Conservation (phyloP, 345 rosid species). For the Conringia planisiliqua region DNA sequence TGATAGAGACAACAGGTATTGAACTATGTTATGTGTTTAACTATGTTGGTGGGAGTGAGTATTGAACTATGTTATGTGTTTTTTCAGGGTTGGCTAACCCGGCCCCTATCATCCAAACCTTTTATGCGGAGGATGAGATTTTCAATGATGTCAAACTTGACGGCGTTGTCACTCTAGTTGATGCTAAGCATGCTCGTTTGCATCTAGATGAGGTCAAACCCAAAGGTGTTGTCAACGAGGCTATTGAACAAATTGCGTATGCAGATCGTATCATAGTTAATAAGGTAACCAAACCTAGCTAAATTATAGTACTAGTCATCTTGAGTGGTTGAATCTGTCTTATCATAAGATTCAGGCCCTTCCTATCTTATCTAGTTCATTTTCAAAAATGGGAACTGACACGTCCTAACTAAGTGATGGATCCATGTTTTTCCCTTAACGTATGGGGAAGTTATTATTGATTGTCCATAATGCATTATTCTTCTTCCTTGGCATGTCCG, state of each 20-base stretch:
- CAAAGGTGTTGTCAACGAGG: constrained; percentile 92
- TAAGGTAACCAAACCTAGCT: constrained; percentile 46
- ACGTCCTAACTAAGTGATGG: background rate
- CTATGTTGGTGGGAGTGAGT: background rate
- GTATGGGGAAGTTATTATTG: background rate
- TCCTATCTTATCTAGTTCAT: background rate
- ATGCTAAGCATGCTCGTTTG: constrained; percentile 85
- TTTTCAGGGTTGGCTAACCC: constrained; percentile 88
- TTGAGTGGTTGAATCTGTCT: background rate
- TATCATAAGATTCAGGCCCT: background rate
- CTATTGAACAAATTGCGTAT: constrained; percentile 94
- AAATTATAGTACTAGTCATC: background rate
- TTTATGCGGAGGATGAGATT: constrained; percentile 83
- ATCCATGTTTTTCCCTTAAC: background rate
- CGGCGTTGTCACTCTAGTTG: constrained; percentile 91
- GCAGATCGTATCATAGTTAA: constrained; percentile 89
- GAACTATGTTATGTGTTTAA: background rate
- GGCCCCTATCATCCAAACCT: constrained; percentile 96
- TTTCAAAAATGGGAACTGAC: background rate
- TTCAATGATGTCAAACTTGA: constrained; percentile 91
- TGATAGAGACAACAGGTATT: constrained; percentile 89
- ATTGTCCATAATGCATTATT: background rate
- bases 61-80: background rate
- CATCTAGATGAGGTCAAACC: constrained; percentile 90
- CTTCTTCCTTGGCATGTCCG: background rate